These are phyloP conservation scores for Daldinia childiae DNA, from an alignment of 495 filamentous ascomycete genomes.

Conservation along the genomic window DNA sequence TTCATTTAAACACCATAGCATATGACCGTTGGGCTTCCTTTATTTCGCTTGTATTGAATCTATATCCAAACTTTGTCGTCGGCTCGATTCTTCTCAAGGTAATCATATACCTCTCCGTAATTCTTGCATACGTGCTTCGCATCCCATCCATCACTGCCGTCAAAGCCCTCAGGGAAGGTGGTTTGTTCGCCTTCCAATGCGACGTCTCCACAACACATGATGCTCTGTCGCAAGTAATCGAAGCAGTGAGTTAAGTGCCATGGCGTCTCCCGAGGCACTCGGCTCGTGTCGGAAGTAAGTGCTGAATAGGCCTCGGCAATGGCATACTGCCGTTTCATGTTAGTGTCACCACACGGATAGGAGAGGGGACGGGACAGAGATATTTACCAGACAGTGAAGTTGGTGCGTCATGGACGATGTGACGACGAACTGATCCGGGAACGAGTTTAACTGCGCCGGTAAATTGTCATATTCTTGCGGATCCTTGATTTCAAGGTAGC, in stretches of 20 bases:
- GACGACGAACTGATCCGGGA: constrained; percentile 52
- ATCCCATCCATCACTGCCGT: constrained; percentile 59
- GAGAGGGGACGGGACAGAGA: not conserved
- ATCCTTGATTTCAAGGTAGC: constrained; percentile 53
- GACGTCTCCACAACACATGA: constrained; percentile 58
- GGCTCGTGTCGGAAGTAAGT: constrained; percentile 43
- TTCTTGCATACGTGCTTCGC: constrained; percentile 59
- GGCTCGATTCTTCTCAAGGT: constrained; percentile 52
- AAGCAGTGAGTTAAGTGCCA: constrained; percentile 61
- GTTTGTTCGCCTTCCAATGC: constrained; percentile 57
- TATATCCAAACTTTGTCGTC: constrained; percentile 56
- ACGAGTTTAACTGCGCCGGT: constrained; percentile 48
- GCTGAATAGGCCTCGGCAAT: constrained; percentile 53
- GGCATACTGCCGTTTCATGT: constrained; percentile 37
- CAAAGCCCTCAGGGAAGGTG: constrained; percentile 51
- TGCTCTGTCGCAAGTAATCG: constrained; percentile 58
- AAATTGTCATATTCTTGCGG: constrained; percentile 52
- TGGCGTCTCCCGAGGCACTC: constrained; percentile 48
- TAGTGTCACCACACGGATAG: not conserved
- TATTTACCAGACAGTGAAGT: constrained; percentile 55
- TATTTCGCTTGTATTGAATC: not conserved
- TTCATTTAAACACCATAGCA: not conserved
- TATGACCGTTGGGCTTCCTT: not conserved
- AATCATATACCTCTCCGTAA: constrained; percentile 46
- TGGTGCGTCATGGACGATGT: constrained; percentile 62